Evolutionary conservation across 1,139 yeast genomes (phyloP).

Genomic region (Pneumocystis wakefieldiae): DNA sequence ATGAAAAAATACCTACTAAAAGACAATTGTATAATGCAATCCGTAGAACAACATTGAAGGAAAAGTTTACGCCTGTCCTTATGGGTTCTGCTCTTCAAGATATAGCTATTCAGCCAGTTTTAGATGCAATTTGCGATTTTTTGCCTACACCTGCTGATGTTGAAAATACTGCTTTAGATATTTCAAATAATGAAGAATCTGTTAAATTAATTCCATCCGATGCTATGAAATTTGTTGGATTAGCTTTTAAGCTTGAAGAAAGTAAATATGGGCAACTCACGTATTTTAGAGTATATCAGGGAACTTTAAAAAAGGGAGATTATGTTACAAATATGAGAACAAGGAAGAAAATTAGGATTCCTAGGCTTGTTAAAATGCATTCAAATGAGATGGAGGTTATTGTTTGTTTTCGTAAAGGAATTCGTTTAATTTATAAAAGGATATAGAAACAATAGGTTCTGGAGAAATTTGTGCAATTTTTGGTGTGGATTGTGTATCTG

Average conservation of each 20-base stretch:
- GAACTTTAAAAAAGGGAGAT: constrained; percentile 78
- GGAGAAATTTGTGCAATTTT: constrained; percentile 99
- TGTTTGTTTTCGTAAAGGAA: constrained; percentile 42
- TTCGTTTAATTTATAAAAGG: constrained; percentile 22
- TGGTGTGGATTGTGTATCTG: constrained; percentile 98
- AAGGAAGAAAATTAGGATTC: constrained; percentile 83
- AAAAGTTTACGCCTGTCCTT: constrained; percentile 56
- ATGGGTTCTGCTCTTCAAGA: constrained; percentile 90
- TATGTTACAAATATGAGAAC: constrained; percentile 80
- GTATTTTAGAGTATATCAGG: constrained; percentile 92
- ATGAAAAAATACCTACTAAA: constrained; percentile 58
- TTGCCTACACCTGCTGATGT: constrained; percentile 86
- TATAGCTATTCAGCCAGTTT: constrained; percentile 84
- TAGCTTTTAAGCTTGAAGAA: constrained; percentile 95
- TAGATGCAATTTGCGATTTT: constrained; percentile 65
- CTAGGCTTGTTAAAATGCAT: constrained; percentile 97
- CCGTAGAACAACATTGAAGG: constrained; percentile 43
- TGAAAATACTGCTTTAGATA: constrained; percentile 54
- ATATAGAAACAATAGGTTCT: constrained; percentile 85
- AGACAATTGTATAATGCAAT: constrained; percentile 68
- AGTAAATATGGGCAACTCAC: constrained; percentile 96
- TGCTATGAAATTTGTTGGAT: constrained; percentile 73
- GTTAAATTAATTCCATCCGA: constrained; percentile 63
- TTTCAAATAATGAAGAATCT: constrained; percentile 52
- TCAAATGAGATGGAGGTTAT: constrained; percentile 47